Base-by-base conservation (phyloP, 1,284 basidiomycete genomes). In the Ceratobasidium theobromae region DNA sequence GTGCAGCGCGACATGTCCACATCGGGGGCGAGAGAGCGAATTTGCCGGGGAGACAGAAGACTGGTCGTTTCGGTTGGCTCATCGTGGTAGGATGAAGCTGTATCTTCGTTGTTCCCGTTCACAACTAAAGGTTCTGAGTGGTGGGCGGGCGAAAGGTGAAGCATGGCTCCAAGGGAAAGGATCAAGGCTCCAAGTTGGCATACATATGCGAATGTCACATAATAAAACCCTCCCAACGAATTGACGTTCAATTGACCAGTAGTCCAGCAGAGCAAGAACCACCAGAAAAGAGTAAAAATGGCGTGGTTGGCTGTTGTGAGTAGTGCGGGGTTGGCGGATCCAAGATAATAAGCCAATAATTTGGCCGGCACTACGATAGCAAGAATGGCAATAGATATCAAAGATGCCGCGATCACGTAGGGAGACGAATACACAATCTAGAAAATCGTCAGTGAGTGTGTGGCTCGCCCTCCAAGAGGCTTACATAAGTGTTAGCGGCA, bases 201-300 rank as follows among this genome's bases (percentile, higher is more conserved):
- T 0, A 75, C 73, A 66, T 88, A 83, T 81, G 85, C 87, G 5
- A 78, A 79, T 0, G 82, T 84, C 35, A 86, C 70, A 54, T 83
- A 77, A 72, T 88, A 89, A 8, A 82, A 74, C 0, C 83, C 80
- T 1, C 84, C 86, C 16, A 87, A 71, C 5, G 79, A 72, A 1
- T 75, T 70, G 3, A 77, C 76, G 18, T 77, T 78, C 28, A 84
- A 76, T 1, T 77, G 72, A 23, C 82, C 70, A 0, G 84, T 84
- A 1, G 80, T 76, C 30, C 79, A 68, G 11, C 86, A 75, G 25
- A 87, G 81, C 0, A 86, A 74, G 16, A 83, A 55, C 83, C 85
- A 87, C 9, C 83, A 82, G 58, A 87, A 75, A 21, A 80, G 70
- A 12, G 55, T 48, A 11, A 58, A 58, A 23, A 58, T 30, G 14